phyloP scores from a whole-genome alignment of 768 basidiomycete genomes.

The Cyclocybe cylindracea region DNA sequence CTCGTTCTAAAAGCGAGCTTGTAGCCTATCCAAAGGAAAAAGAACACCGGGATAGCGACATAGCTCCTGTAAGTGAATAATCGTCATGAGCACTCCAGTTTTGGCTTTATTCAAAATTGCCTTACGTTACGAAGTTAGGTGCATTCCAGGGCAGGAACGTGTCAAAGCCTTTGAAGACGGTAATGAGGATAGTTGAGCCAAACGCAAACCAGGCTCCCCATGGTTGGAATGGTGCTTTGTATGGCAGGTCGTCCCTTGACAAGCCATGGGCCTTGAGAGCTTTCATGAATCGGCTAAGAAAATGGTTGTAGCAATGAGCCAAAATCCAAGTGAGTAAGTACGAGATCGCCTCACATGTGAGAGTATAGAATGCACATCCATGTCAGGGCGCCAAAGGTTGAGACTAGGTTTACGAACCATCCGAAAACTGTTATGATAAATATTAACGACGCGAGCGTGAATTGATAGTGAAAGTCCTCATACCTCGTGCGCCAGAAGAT shows the following conservation, averaged over 20 bases:
- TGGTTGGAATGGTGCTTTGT: slow-evolving; percentile 63
- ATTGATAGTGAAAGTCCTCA: slow-evolving; percentile 13
- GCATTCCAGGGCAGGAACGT: slow-evolving; percentile 50
- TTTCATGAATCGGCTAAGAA: slow-evolving; percentile 43
- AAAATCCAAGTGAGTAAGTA: not conserved
- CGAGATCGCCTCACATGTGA: slow-evolving; percentile 50
- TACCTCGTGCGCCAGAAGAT: slow-evolving; percentile 52
- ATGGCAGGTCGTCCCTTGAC: slow-evolving; percentile 43
- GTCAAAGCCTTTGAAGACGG: slow-evolving; percentile 60
- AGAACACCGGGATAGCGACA: slow-evolving; percentile 43
- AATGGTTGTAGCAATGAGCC: not conserved
- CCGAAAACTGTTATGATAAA: slow-evolving; percentile 45
- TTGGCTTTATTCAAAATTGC: not conserved
- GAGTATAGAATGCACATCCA: slow-evolving; percentile 57
- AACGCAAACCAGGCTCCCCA: slow-evolving; percentile 64
- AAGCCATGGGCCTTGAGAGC: slow-evolving; percentile 42
- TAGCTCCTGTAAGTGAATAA: slow-evolving; percentile 36
- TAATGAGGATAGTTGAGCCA: slow-evolving; percentile 50
- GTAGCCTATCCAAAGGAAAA: slow-evolving; percentile 42
- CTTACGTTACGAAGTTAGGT: slow-evolving; percentile 65
- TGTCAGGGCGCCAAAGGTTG: slow-evolving; percentile 48
- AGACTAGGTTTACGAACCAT: slow-evolving; percentile 51
- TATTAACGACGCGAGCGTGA: not conserved
- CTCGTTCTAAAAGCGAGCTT: slow-evolving; percentile 37
- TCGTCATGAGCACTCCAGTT: not conserved